Evolutionary conservation across 345 rosid genomes (phyloP), one percentile per base, ranked within the genome.

Genomic region (Lepidium aucheri): DNA sequence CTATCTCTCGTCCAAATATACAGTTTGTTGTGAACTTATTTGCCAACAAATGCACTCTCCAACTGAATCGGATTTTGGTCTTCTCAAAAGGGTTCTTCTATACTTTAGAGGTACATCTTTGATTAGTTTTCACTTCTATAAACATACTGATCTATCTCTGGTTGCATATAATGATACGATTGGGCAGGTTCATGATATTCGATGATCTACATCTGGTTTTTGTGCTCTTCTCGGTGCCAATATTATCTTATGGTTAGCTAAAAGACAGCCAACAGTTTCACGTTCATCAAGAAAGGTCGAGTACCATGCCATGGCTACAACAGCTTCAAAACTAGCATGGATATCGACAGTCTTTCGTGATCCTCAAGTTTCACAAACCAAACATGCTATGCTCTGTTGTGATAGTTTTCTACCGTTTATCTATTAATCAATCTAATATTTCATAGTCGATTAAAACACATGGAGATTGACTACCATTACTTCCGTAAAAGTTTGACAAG

Each of bases 341-440:
- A 41, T 41, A 1, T 41, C 8, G 1, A 5, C 8, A 0, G 3
- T 41, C 0, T 9, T 41, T 0, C 44, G 44, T 13, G 44, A 41
- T 6, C 8, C n/a, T 1, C 8, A 13, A 0, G 8, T 41, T 1
- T 6, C 15, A 0, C 17, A 41, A n/a, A 0, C 8, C 0, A 1
- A 5, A n/a, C 44, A 8, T 1, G 44, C 44, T n/a, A 1, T 41
- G 1, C 2, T 41, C 1, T 11, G 5, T 8, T 41, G 44, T 6
- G 44, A n/a, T 3, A 41, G n/a, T 0, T 17, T n/a, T n/a, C n/a
- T n/a, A n/a, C n/a, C n/a, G n/a, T n/a, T n/a, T n/a, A n/a, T n/a
- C n/a, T n/a, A n/a, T n/a, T n/a, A n/a, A n/a, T n/a, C n/a, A n/a
- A n/a, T n/a, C n/a, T n/a, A n/a, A n/a, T n/a, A n/a, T n/a, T n/a